Evolutionary conservation across 2,329 filamentous ascomycete genomes (phyloP).

Genomic region (Fusarium ambrosium): DNA sequence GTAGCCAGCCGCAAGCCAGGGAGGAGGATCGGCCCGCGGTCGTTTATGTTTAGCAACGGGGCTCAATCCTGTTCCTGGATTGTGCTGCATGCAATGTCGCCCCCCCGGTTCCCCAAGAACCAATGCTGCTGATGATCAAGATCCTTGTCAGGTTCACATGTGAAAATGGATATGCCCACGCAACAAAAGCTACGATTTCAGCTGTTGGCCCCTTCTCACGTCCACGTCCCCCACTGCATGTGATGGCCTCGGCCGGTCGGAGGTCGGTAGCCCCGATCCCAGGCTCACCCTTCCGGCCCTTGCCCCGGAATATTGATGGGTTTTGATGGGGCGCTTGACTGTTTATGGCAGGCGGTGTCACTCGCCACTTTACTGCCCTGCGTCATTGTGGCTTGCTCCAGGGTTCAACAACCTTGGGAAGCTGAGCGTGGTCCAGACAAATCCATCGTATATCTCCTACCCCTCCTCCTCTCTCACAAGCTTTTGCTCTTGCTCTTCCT

Average conservation of each 20-base stretch:
- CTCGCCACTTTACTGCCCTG: constrained; percentile 43
- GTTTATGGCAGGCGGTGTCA: constrained; percentile 44
- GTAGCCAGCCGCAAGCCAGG: constrained; percentile 14
- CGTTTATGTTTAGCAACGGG: constrained; percentile 33
- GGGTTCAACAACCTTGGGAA: constrained; percentile 48
- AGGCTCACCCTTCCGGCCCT: constrained; percentile 12
- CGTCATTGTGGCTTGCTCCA: constrained; percentile 48
- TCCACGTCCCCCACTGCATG: constrained; percentile 32
- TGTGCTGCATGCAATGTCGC: constrained; percentile 38
- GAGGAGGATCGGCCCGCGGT: constrained; percentile 34
- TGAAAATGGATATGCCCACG: constrained; percentile 34
- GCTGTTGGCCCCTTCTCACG: background rate
- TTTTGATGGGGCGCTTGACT: constrained; percentile 47
- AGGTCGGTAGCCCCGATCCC: constrained; percentile 22
- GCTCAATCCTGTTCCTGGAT: constrained; percentile 42
- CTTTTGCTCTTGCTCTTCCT: constrained; percentile 13
- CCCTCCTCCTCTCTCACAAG: constrained; percentile 45
- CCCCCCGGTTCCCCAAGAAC: constrained; percentile 36
- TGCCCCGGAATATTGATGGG: constrained; percentile 40
- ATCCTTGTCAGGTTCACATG: constrained; percentile 43
- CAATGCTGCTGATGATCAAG: constrained; percentile 32
- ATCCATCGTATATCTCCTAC: constrained; percentile 33
- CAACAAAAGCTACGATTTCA: constrained; percentile 1
- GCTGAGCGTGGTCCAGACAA: constrained; percentile 40
- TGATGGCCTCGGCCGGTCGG: constrained; percentile 45